Evolutionary conservation across 345 rosid genomes (phyloP).

Genomic region (Iberis pinnata): DNA sequence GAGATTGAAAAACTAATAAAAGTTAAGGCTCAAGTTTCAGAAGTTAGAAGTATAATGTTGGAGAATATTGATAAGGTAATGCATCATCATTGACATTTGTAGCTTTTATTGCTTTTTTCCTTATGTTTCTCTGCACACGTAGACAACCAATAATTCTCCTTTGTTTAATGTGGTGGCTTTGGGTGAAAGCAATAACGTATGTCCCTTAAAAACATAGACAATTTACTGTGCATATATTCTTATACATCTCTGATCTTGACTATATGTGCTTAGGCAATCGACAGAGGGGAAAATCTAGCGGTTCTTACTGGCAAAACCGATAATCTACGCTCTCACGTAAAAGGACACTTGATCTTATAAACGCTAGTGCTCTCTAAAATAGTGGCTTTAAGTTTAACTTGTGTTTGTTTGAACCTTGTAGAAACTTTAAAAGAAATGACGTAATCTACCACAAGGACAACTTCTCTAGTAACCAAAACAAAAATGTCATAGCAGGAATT

Average conservation of each 20-base stretch:
- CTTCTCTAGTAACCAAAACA: too few relatives aligned
- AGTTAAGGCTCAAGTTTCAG: constrained; percentile 54
- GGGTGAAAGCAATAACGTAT: too few relatives aligned
- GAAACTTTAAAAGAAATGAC: too few relatives aligned
- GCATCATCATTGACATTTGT: constrained; percentile 13
- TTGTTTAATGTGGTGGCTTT: too few relatives aligned
- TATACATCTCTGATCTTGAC: not conserved
- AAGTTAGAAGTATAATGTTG: constrained; percentile 17
- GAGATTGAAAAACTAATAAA: constrained; percentile 90
- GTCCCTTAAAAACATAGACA: not conserved
- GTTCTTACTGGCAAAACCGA: constrained; percentile 68
- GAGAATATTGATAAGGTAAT: not conserved
- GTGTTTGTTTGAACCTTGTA: constrained; percentile 22
- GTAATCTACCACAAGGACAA: too few relatives aligned
- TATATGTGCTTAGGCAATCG: constrained; percentile 37
- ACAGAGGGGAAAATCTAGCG: constrained; percentile 73
- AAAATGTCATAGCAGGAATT: too few relatives aligned
- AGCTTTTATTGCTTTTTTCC: too few relatives aligned
- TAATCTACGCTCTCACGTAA: constrained; percentile 69
- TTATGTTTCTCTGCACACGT: constrained; percentile 23
- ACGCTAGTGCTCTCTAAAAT: not conserved
- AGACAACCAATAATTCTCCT: too few relatives aligned
- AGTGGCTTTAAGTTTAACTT: not conserved
- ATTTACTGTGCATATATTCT: not conserved
- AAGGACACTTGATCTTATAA: not conserved